Base-by-base conservation (phyloP, 768 basidiomycete genomes). In the Lepiota subincarnata region DNA sequence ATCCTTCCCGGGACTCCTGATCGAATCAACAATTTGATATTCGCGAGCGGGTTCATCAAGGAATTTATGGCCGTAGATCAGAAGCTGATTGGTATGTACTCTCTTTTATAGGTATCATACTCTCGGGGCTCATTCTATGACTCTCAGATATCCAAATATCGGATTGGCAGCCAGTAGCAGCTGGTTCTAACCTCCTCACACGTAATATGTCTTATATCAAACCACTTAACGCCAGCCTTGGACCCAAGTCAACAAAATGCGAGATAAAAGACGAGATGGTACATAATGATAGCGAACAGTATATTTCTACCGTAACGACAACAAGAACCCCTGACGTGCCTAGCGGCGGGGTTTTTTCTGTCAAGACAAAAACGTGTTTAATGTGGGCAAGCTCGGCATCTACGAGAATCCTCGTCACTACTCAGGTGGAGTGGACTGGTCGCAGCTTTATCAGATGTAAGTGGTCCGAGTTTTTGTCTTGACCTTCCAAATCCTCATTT, bases 131-230 rank as follows among this genome's bases (percentile, higher is more conserved):
- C 44, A 16, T 10, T 49, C 5, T 35, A n/a, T 28, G n/a, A 18
- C 22, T 41, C 4, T 5, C 55, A 98, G 96, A 98, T 59, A 81
- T 99, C 50, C 94, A 99, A 68, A 91, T 93, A 62, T 88, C 93
- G 3, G 97, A 98, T 66, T 98, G 97, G 97, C 73, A 80, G 14
- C 94, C 96, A 0, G 73, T 74, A 3, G 62, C 71, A 0, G 73
- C 80, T 0, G 82, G 77, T 12, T 81, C 84, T 31, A 81, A 84
- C 51, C 78, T 92, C 37, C 81, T 97, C 8, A 76, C 84, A 22
- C 82, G 96, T 8, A 90, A 92, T 58, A 93, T 95, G 84, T 92
- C 92, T 22, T 99, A 98, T 69, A 95, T 98, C 72, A 98, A 96
- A 66, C 95, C 94, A 0, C 73, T 99, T 26, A 83, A 80, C 57